Evolutionary conservation across 176 grass and related monocot genomes (phyloP).

Genomic region (Cenchrus fungigraminus): DNA sequence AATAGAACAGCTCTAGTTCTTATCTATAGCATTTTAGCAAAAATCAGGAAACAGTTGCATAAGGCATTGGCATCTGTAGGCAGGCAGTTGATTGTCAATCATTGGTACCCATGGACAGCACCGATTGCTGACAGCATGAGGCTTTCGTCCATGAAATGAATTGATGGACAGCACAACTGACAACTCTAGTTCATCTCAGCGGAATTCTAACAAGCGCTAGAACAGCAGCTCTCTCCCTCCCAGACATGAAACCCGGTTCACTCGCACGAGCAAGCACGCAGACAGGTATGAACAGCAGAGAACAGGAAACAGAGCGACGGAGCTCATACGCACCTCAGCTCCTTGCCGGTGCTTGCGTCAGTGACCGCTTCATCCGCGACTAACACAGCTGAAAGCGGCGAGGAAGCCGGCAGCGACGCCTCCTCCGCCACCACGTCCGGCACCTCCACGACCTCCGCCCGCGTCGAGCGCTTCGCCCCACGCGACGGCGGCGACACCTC

Average conservation of each 20-base stretch:
- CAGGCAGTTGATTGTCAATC: neutral
- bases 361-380: neutral
- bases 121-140: neutral
- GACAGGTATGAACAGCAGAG: no score
- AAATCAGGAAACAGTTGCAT: neutral
- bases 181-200: neutral
- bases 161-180: neutral
- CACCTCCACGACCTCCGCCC: neutral
- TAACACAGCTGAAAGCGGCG: neutral
- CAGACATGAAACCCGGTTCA: neutral
- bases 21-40: neutral
- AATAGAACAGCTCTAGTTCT: neutral
- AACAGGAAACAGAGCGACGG: neutral
- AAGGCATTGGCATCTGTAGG: neutral
- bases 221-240: neutral
- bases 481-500: conserved; percentile 17
- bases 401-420: neutral
- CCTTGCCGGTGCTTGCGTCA: neutral
- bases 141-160: neutral
- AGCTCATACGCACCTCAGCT: conserved; percentile 40
- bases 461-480: neutral
- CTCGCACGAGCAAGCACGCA: neutral
- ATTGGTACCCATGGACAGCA: neutral
- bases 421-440: conserved; percentile 23
- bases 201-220: conserved; percentile 20